Evolutionary conservation across 805 yeast species (phyloP), one percentile per base, ranked within the genome.

Genomic region (Saturnispora sekii): DNA sequence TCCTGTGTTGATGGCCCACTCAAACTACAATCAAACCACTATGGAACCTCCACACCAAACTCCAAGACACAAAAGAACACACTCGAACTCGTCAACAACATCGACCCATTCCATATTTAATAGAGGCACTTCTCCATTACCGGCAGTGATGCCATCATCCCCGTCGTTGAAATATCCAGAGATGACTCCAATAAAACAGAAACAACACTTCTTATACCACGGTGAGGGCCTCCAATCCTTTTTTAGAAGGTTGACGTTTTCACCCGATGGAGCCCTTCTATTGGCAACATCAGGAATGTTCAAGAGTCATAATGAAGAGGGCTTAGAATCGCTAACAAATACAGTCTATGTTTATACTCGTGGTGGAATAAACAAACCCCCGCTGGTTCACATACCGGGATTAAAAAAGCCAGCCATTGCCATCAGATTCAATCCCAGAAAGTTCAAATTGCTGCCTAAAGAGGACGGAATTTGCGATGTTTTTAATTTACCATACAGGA

Each of bases 221-320:
- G 79, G 88, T 49, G 98, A 90, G 56, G 79, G 95, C 0, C 70
- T 90, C 31, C 87, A 87, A 45, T 84, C 96, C 1, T 93, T 93
- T 58, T 93, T 93, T 67, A 70, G 99, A 49, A 67, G 97, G 48
- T 69, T 90, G 45, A 64, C 81, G 1, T 87, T 90, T 57, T 83
- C 96, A 0, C 95, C 96, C 0, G 97, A 94, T 62, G 99, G 99
- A 0, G 69, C 72, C 45, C 60, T 93, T 33, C 64, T 93, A 30
- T 64, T 90, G 28, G 76, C 94, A 0, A 95, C 93, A 35, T 68
- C 94, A 43, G 94, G 96, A 46, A 64, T 77, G 50, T 65, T 74
- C 62, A 73, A 73, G 55, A 21, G 45, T 3, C 15, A 38, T 2
- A 21, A 15, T 11, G 43, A 44, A 9, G 35, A 38, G 15, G 43